Evolutionary conservation across 768 basidiomycete species (phyloP).

Genomic region (Lactifluus echinatus): DNA sequence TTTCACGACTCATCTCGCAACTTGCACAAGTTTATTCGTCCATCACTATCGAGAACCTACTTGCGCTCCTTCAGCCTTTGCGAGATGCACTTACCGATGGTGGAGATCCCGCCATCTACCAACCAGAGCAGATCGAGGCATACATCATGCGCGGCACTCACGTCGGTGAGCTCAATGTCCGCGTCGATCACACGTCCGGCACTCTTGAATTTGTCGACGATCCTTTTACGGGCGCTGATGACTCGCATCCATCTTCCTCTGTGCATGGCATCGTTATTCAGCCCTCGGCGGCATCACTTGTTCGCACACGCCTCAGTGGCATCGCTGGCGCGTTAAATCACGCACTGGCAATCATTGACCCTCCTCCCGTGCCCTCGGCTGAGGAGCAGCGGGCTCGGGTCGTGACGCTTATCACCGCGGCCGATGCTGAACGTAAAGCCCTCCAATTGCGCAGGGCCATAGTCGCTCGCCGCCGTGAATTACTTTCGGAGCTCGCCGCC

Average conservation of each 20-base stretch:
- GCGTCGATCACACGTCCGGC: conserved; percentile 81
- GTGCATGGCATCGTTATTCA: conserved; percentile 44
- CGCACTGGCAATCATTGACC: conserved; percentile 51
- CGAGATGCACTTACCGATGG: conserved; percentile 43
- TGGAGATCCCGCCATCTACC: conserved; percentile 33
- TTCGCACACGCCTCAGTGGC: conserved; percentile 68
- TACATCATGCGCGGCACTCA: conserved; percentile 91
- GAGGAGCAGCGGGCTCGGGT: conserved; percentile 55
- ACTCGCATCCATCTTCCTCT: conserved; percentile 28
- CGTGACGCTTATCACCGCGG: conserved; percentile 49
- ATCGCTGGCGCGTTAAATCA: conserved; percentile 68
- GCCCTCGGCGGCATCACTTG: conserved; percentile 60
- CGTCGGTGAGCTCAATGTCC: conserved; percentile 76
- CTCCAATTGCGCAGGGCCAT: conserved; percentile 69
- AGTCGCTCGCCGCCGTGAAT: conserved; percentile 76
- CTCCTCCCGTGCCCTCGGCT: conserved; percentile 34
- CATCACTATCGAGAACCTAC: conserved; percentile 69
- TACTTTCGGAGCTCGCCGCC: conserved; percentile 73
- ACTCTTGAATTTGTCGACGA: conserved; percentile 81
- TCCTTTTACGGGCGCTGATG: conserved; percentile 43
- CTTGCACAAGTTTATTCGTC: conserved; percentile 89
- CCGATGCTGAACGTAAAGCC: conserved; percentile 70
- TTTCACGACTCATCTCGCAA: conserved; percentile 84
- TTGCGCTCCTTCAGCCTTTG: conserved; percentile 71
- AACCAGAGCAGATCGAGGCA: conserved; percentile 75